Evolutionary conservation across 2,329 filamentous ascomycete species (phyloP), one percentile per base, ranked within the genome.

Genomic region (Polychaeton citri): DNA sequence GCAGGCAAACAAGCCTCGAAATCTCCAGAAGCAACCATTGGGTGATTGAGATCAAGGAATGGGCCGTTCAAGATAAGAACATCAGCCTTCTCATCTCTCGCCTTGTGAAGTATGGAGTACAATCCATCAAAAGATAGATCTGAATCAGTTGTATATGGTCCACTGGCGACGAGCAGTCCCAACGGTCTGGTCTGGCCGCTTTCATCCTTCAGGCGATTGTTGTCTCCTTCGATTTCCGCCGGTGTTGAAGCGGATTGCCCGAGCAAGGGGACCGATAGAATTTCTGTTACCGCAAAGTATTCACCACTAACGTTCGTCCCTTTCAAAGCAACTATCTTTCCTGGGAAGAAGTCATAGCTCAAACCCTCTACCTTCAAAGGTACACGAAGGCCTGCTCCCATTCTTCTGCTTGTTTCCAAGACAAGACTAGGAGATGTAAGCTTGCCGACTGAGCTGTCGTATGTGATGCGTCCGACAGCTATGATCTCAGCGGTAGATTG

Each of bases 21-120:
- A 38, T 59, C 55, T 12, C 65, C 65, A 10, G 58, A 60, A 17
- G 85, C 83, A 36, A 98, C 73, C 18, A 92, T 67, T 0, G 90
- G 88, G 55, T 98, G 90, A 48, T 95, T 86, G 21, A 81, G 69
- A 55, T 96, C 90, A 45, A 98, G 69, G 55, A 98, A 95, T 0
- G 90, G 90, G 0, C 90, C 90, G 3, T 74, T 66, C 6, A 98
- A 68, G 30, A 96, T 71, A 19, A 98, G 62, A 3, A 75, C 74
- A 55, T 98, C 90, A 8, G 79, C 81, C 44, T 74, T 78, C 16
- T 70, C 73, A 44, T 84, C 76, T 12, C 76, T 76, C 6, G 87
- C 86, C 49, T 79, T 78, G 46, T 72, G 71, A 54, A 88, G 88
- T 12, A 98, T 69, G 19, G 82, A 76, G 50, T 86, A 77, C 2